phyloP scores from a whole-genome alignment of 495 filamentous ascomycete genomes.

The Talaromyces thailandensis region DNA sequence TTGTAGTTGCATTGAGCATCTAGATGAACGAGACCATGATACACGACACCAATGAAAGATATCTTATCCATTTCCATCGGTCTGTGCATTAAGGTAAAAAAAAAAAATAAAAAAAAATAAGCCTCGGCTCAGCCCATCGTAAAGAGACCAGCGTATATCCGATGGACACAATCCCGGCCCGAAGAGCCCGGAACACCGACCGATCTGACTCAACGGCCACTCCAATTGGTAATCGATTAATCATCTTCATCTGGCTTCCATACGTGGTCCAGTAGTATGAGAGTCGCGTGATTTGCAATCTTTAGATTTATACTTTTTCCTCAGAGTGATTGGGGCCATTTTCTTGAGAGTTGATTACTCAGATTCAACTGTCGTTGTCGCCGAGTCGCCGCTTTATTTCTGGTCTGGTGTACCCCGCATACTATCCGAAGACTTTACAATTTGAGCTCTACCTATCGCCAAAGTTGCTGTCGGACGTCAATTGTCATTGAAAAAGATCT shows the following conservation, averaged over 20 bases:
- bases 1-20: background rate
- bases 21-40: background rate
- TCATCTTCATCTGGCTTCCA: background rate
- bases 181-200: background rate
- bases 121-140: background rate
- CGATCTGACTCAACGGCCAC: background rate
- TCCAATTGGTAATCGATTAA: constrained; percentile 1
- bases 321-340: background rate
- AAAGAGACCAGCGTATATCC: background rate
- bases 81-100: too few relatives aligned
- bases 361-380: background rate
- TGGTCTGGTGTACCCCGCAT: background rate
- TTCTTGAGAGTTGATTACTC: background rate
- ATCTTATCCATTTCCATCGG: background rate
- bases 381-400: background rate
- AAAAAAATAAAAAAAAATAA: background rate
- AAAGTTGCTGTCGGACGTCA: background rate
- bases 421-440: background rate
- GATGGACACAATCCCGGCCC: constrained; percentile 3
- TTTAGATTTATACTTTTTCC: background rate
- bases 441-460: too few relatives aligned
- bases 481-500: background rate
- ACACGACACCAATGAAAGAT: background rate
- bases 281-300: background rate
- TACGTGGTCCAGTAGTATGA: background rate